Evolutionary conservation across 371 early-diverging fungal genomes (phyloP), one percentile per base, ranked within the genome.

Genomic region (Mucor piriformis): DNA sequence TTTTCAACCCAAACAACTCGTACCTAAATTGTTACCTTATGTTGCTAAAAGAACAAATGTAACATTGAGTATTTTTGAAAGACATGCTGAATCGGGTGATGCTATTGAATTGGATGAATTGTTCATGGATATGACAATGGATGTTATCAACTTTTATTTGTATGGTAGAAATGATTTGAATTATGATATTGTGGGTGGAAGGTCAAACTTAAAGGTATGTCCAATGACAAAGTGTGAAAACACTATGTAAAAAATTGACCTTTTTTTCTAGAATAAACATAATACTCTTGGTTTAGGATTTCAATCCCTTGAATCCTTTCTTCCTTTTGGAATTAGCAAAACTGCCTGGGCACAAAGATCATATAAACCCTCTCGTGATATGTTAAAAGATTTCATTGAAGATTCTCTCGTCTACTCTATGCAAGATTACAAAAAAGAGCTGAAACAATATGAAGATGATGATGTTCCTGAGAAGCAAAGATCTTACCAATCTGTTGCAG

Each of bases 111-210:
- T 81, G 0, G 81, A 81, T 47, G 62, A 57, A 2, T 16, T 69
- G 3, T 76, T 77, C 48, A 67, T 59, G 58, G 68, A 76, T 47
- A 37, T 77, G 52, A 81, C 81, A 0, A 76, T 81, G 76, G 78
- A 77, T 61, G 72, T 77, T 6, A 81, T 81, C 43, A 77, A 77
- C 27, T 74, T 58, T 59, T 81, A 76, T 60, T 58, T 81, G 13
- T 81, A 77, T 61, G 81, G 81, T 21, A 59, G 69, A 21, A 60
- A 57, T 16, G 74, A 74, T 21, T 57, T 81, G 23, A 66, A 76
- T n/a, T 77, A 72, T 57, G 59, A 63, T 18, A 57, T 73, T 13
- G 73, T 81, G 0, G 76, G 78, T 7, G 73, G 72, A 11, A 67
- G 68, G 55, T 24, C 50, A 3, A 77, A 77, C 25, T 55, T 81